A percentile compares a stretch with the other conserved stretches of the same genome.
Conservation (phyloP, 2,329 filamentous ascomycete species). For the Xylaria hypoxylon region DNA sequence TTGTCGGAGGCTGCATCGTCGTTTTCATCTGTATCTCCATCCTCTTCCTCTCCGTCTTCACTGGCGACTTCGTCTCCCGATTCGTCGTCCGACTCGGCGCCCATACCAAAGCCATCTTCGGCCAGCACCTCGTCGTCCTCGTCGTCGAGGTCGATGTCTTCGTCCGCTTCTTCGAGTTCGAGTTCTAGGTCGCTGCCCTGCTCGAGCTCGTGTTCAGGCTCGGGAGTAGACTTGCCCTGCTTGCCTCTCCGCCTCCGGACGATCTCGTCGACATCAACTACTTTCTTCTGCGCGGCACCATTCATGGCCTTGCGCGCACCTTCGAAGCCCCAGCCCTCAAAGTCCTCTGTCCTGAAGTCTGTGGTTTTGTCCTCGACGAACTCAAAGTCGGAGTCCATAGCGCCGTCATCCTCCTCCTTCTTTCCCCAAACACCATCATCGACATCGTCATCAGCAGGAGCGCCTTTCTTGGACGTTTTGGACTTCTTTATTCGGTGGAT, state of each 20-base stretch:
- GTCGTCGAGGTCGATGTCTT: constrained; percentile 65
- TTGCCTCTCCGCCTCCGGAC: constrained; percentile 72
- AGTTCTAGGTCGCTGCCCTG: constrained; percentile 42
- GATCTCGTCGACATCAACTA: constrained; percentile 90
- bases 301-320: constrained; percentile 69
- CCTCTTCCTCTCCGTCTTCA: constrained; percentile 58
- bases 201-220: constrained; percentile 43
- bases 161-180: constrained; percentile 47
- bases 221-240: constrained; percentile 47
- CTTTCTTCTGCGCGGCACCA: constrained; percentile 61
- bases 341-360: constrained; percentile 76
- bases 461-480: constrained; percentile 55
- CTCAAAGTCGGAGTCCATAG: constrained; percentile 91
- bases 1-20: constrained; percentile 73
- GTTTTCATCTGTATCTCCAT: constrained; percentile 54
- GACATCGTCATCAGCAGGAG: constrained; percentile 51
- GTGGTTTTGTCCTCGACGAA: constrained; percentile 78
- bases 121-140: constrained; percentile 76
- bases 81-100: constrained; percentile 68
- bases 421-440: constrained; percentile 66
- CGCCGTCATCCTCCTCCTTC: constrained; percentile 81
- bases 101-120: constrained; percentile 81
- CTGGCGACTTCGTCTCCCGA: constrained; percentile 69
- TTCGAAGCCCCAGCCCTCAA: constrained; percentile 87
- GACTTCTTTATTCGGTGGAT: constrained; percentile 68